Evolutionary conservation across 176 grass and related monocot species (phyloP).

Genomic region (Oryza officinalis): DNA sequence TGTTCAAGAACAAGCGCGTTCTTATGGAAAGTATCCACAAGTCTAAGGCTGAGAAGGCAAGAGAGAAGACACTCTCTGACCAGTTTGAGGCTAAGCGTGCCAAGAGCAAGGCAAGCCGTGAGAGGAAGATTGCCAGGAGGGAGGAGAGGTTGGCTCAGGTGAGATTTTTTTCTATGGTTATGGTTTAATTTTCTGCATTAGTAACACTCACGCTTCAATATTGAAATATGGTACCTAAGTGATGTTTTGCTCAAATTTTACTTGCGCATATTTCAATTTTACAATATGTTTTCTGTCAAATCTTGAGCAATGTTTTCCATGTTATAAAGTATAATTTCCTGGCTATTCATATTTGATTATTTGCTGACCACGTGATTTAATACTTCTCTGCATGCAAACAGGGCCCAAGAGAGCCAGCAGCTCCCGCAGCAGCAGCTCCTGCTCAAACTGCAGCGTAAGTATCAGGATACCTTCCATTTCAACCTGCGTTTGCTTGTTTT

Average conservation of each 20-base stretch:
- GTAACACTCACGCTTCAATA: too few relatives aligned
- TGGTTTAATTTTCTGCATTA: background rate
- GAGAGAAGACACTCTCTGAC: constrained; percentile 66
- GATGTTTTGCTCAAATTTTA: background rate
- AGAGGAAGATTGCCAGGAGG: constrained; percentile 65
- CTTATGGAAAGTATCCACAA: constrained; percentile 82
- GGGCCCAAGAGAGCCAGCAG: constrained; percentile 45
- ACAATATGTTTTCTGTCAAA: background rate
- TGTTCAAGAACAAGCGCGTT: constrained; percentile 72
- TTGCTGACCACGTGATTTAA: background rate
- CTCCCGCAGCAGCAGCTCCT: constrained; percentile 32
- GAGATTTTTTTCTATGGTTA: background rate
- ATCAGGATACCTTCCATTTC: background rate
- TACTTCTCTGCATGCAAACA: background rate
- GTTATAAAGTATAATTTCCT: too few relatives aligned
- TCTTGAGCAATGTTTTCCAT: background rate
- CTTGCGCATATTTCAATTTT: background rate
- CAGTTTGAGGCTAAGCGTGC: constrained; percentile 77
- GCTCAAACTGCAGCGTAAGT: constrained; percentile 47
- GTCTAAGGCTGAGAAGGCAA: constrained; percentile 77
- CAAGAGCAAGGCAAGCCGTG: constrained; percentile 63
- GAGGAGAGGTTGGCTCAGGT: constrained; percentile 81
- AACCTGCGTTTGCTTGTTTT: background rate
- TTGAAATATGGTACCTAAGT: background rate
- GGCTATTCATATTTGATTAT: background rate